These are phyloP conservation scores for Fusarium sp. DNA, from an alignment of 2,329 filamentous ascomycete genomes.

Conservation along the genomic window DNA sequence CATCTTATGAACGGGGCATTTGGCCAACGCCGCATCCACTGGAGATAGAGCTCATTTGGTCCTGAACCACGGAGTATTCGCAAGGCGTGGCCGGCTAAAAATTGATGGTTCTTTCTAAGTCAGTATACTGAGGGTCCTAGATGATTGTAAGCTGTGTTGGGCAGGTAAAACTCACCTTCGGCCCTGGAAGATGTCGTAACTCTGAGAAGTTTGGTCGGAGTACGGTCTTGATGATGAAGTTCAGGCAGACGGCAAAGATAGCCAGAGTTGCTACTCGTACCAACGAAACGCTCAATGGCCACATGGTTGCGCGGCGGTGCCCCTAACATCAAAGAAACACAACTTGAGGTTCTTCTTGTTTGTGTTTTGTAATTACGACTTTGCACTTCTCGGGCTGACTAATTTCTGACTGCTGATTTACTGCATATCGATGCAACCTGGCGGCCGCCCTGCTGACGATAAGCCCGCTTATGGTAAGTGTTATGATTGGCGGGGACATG, in stretches of 20 bases:
- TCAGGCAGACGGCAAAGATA: not conserved
- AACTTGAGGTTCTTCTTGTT: no score
- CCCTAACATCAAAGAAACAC: fast-evolving
- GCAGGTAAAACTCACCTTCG: not conserved
- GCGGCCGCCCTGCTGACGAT: fast-evolving
- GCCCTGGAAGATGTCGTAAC: not conserved
- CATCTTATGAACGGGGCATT: conserved; percentile 14
- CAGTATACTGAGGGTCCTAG: fast-evolving
- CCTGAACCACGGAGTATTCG: not conserved
- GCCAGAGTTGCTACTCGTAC: not conserved
- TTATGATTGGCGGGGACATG: not conserved
- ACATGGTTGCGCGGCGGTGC: fast-evolving
- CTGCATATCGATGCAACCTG: fast-evolving
- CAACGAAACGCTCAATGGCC: fast-evolving
- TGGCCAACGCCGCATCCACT: conserved; percentile 27
- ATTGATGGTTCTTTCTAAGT: not conserved
- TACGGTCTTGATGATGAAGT: not conserved
- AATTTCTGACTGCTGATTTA: not conserved
- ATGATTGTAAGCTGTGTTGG: fast-evolving
- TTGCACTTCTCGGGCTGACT: not conserved
- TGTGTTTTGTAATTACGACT: fast-evolving
- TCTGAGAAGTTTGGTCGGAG: not conserved
- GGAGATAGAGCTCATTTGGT: conserved; percentile 16
- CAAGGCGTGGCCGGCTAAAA: conserved; percentile 5
- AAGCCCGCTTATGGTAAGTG: not conserved